Conservation (phyloP, 148 eudicot genomes). For the Chenopodium formosanum region DNA sequence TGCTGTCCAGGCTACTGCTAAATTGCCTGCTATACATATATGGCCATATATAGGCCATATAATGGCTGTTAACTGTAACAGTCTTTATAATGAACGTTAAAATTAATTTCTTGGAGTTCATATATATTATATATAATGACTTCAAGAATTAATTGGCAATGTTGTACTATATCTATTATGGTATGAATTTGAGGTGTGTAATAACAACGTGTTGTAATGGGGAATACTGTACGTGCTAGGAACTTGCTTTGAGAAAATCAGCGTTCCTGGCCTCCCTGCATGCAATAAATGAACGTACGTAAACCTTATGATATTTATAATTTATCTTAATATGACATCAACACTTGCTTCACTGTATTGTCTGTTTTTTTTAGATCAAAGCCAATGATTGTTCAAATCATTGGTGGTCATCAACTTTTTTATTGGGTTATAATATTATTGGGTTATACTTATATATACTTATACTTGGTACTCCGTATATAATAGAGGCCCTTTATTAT, state of each 20-base stretch:
- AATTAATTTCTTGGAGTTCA: background rate
- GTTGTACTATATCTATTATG: background rate
- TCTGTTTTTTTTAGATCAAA: background rate
- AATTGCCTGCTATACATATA: background rate
- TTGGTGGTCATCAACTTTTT: no score
- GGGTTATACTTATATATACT: no score
- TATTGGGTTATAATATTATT: no score
- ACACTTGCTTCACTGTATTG: background rate
- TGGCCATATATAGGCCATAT: background rate
- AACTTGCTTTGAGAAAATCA: background rate
- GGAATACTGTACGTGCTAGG: background rate
- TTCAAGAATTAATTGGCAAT: background rate
- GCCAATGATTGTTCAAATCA: no score
- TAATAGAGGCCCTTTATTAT: no score
- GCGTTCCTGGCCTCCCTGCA: background rate
- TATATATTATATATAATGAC: no score
- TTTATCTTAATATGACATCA: no score
- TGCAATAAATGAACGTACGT: background rate
- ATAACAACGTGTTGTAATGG: background rate
- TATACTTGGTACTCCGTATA: no score
- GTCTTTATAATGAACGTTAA: background rate
- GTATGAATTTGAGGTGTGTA: background rate
- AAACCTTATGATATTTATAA: background rate
- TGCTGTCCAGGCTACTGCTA: conserved; percentile 7
- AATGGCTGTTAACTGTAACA: background rate